Base-by-base conservation (phyloP, 768 basidiomycete genomes). In the Suillus subaureus region DNA sequence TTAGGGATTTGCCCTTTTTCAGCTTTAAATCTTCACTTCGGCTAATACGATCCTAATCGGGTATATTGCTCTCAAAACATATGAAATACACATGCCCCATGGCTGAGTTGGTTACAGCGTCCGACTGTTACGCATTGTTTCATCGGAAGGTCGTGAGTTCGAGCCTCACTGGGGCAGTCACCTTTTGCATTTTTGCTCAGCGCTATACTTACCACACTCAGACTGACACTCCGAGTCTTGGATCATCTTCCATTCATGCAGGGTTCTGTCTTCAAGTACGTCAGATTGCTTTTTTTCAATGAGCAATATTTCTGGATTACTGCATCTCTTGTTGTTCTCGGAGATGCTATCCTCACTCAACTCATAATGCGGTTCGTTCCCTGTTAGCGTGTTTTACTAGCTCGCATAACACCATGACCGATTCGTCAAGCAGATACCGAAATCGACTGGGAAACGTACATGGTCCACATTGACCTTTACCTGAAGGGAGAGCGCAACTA, bases 371-470 rank as follows among this genome's bases (percentile, higher is more conserved):
- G 80, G 52, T 89, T 89, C 73, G 82, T 97, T 63, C 85, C 93
- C 70, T 99, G 97, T 97, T 70, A 82, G 91, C 78, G 35, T 8
- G 49, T 43, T 23, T 65, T 37, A 33, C 61, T 62, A 51, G 61
- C 40, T 67, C 67, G 66, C 56, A 56, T 52, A 43, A 55, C 40
- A 40, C 61, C 67, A 51, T 71, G 64, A 73, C 73, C 67, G 58
- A 67, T 52, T 47, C 49, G 51, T 67, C 57, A 40, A 62, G 61
- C 80, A 98, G 97, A 96, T 79, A 99, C 97, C 13, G 96, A 99
- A 79, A 99, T 99, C 71, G 97, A 99, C 79, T 99, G 94, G 89
- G 85, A 90, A 72, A 98, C 97, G 0, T 99, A 99, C 74, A 94
- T 98, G 88, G 80, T 90, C 61, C 97, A 99, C 62, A 85, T 92